Conservation (phyloP, 768 basidiomycete species). For the Lactarius hatsudake region DNA sequence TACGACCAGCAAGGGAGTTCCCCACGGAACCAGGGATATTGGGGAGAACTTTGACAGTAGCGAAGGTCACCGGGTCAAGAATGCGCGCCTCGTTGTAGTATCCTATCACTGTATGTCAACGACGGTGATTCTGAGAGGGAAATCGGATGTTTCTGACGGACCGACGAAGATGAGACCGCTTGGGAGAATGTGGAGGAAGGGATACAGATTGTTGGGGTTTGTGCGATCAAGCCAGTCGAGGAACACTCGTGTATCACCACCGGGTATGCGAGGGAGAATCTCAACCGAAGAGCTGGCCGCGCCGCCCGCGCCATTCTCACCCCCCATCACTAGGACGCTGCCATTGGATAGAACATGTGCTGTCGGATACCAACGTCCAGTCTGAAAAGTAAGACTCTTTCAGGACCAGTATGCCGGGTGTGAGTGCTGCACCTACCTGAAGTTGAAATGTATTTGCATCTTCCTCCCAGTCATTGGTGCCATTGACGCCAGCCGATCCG, state of each 20-base stretch:
- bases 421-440: slow-evolving; percentile 45
- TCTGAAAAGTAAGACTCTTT: slow-evolving; percentile 33
- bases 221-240: slow-evolving; percentile 69
- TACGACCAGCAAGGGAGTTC: slow-evolving; percentile 67
- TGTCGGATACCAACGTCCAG: slow-evolving; percentile 70
- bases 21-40: slow-evolving; percentile 75
- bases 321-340: slow-evolving; percentile 71
- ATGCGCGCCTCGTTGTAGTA: slow-evolving; percentile 84
- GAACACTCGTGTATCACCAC: slow-evolving; percentile 57
- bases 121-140: not conserved
- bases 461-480: slow-evolving; percentile 81
- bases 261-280: slow-evolving; percentile 62
- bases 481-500: slow-evolving; percentile 63
- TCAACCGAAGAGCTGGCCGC: slow-evolving; percentile 66
- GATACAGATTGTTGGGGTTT: slow-evolving; percentile 79
- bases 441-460: slow-evolving; percentile 53
- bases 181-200: slow-evolving; percentile 70
- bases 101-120: slow-evolving; percentile 36
- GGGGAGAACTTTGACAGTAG: slow-evolving; percentile 57
- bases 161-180: slow-evolving; percentile 69
- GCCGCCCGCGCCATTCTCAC: slow-evolving; percentile 69
- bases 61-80: slow-evolving; percentile 62
- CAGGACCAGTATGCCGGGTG: not conserved
- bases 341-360: slow-evolving; percentile 72
- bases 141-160: slow-evolving; percentile 33